phyloP scores from a whole-genome alignment of 2,329 filamentous ascomycete species.

The Cladosporium sp. region DNA sequence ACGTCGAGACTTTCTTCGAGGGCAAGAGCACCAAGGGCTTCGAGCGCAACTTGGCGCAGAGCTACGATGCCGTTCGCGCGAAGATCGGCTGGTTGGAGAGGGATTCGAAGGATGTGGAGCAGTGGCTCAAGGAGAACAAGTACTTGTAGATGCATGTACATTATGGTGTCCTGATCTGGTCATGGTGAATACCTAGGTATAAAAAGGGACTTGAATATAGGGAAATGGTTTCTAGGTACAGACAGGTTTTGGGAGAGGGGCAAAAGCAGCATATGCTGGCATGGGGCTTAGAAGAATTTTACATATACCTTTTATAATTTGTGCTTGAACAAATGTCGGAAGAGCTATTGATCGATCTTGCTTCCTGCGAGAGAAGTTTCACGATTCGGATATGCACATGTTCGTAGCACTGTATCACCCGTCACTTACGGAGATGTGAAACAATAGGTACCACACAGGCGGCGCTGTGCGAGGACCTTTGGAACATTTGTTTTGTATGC shows the following conservation, averaged over 20 bases:
- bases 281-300: neutral
- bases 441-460: too few relatives aligned
- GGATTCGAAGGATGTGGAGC: constrained; percentile 73
- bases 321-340: neutral
- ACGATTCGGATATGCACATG: too few relatives aligned
- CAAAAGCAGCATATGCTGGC: neutral
- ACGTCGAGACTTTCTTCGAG: constrained; percentile 78
- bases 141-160: constrained; percentile 47
- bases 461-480: too few relatives aligned
- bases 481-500: too few relatives aligned
- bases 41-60: constrained; percentile 86
- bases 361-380: too few relatives aligned
- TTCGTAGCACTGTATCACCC: too few relatives aligned
- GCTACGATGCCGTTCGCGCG: constrained; percentile 76
- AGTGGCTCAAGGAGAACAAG: constrained; percentile 67
- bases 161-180: neutral
- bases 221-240: neutral
- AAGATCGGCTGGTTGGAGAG: constrained; percentile 81
- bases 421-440: too few relatives aligned
- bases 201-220: neutral
- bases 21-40: constrained; percentile 83
- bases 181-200: neutral
- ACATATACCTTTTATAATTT: neutral
- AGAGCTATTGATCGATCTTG: too few relatives aligned
- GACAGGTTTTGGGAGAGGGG: neutral